Conservation (phyloP, 2,329 filamentous ascomycete species). For the Colletotrichum sansevieriae region DNA sequence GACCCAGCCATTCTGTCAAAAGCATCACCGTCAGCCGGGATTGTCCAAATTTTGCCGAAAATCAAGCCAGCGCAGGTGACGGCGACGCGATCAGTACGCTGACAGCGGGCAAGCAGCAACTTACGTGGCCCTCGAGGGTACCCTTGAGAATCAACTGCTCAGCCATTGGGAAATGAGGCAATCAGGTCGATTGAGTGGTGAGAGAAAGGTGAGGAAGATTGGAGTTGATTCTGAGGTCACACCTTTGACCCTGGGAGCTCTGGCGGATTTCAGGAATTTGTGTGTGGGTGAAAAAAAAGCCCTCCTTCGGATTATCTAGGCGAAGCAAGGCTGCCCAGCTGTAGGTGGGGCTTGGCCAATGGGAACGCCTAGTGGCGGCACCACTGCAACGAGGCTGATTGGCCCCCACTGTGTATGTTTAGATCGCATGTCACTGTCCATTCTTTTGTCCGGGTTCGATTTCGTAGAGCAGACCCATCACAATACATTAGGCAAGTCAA, state of each 20-base stretch:
- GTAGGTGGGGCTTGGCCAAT: slow-evolving; percentile 33
- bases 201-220: slow-evolving; percentile 50
- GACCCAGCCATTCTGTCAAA: slow-evolving; percentile 89
- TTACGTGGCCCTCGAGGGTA: slow-evolving; percentile 96
- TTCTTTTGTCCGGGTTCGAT: slow-evolving; percentile 38
- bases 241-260: slow-evolving; percentile 40
- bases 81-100: slow-evolving; percentile 46
- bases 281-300: slow-evolving; percentile 65
- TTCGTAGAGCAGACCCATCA: slow-evolving; percentile 44
- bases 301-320: slow-evolving; percentile 22
- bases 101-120: slow-evolving; percentile 52
- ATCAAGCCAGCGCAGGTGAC: slow-evolving; percentile 18
- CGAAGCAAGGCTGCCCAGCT: slow-evolving; percentile 5
- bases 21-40: slow-evolving; percentile 41
- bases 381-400: slow-evolving; percentile 26
- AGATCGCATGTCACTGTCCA: slow-evolving; percentile 13
- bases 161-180: slow-evolving; percentile 74
- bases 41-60: slow-evolving; percentile 21
- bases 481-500: background rate
- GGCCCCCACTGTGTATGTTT: background rate
- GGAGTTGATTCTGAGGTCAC: slow-evolving; percentile 49
- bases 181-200: slow-evolving; percentile 57
- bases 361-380: background rate
- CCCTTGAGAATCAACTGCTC: slow-evolving; percentile 97
- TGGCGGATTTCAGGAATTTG: slow-evolving; percentile 56